Conservation (phyloP, 345 rosid genomes). For the Brassica incana region DNA sequence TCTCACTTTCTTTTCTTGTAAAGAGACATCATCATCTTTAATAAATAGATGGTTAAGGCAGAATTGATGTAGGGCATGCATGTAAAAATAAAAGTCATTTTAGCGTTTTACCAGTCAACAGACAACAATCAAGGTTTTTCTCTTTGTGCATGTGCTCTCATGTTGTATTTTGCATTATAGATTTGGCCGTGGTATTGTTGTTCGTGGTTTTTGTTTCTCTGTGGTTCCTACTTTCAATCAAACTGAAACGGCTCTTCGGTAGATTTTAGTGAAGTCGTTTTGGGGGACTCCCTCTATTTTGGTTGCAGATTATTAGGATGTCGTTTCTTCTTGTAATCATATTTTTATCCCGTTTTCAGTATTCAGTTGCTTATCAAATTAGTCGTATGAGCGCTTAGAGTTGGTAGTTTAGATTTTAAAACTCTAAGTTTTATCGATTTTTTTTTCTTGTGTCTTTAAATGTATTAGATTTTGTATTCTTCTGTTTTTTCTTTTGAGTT, state of each 20-base stretch:
- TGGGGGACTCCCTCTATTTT: background rate
- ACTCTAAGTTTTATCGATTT: background rate
- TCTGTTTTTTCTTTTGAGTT: background rate
- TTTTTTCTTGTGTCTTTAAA: background rate
- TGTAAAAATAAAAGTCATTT: background rate
- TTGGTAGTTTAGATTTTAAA: background rate
- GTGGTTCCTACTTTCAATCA: background rate
- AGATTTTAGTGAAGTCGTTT: background rate
- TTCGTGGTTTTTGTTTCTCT: background rate
- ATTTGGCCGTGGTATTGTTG: background rate
- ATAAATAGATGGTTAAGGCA: background rate
- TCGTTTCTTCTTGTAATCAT: background rate
- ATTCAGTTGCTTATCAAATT: background rate
- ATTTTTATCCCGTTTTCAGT: background rate
- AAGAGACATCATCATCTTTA: background rate
- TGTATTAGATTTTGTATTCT: background rate
- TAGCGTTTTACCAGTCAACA: background rate
- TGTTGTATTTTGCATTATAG: background rate
- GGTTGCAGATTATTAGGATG: background rate
- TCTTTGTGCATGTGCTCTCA: background rate
- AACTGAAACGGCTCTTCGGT: background rate
- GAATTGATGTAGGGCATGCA: background rate
- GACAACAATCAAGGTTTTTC: background rate
- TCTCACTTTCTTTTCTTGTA: background rate
- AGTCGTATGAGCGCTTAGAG: background rate